Evolutionary conservation across 2,329 filamentous ascomycete genomes (phyloP).

Genomic region (Aspergillus hortae): DNA sequence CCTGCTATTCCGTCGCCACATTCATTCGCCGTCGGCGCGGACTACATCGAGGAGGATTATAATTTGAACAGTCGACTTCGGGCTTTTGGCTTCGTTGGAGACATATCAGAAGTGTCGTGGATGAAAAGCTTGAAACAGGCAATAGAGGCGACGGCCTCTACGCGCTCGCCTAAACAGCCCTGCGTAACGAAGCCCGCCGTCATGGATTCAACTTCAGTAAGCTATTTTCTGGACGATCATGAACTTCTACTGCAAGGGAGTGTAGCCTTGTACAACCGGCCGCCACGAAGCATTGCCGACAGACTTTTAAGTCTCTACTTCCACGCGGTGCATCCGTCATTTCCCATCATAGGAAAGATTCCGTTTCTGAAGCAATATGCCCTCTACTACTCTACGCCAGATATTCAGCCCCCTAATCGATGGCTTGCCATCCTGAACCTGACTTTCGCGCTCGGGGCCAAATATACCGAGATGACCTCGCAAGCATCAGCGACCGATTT

Average conservation of each 20-base stretch:
- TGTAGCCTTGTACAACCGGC: background rate
- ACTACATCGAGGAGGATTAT: background rate
- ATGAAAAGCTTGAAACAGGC: background rate
- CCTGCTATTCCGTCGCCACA: background rate
- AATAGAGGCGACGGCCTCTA: background rate
- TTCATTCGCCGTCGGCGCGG: background rate
- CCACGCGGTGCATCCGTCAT: constrained; percentile 33
- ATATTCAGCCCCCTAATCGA: constrained; percentile 28
- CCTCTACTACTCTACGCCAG: constrained; percentile 21
- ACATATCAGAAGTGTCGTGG: background rate
- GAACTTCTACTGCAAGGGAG: background rate
- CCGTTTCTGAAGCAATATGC: constrained; percentile 36
- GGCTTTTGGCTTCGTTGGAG: background rate
- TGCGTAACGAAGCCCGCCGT: background rate
- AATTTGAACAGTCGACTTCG: background rate
- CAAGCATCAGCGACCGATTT: constrained; percentile 26
- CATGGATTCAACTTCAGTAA: background rate
- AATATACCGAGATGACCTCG: constrained; percentile 18
- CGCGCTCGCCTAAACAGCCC: background rate
- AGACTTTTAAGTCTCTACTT: constrained; percentile 37
- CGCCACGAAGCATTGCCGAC: constrained; percentile 24
- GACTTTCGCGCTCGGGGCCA: constrained; percentile 39
- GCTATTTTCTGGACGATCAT: background rate
- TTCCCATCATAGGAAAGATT: constrained; percentile 36
- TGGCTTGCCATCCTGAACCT: constrained; percentile 41